Conservation (phyloP, 1,139 yeast species). For the Candida sanyaensis region DNA sequence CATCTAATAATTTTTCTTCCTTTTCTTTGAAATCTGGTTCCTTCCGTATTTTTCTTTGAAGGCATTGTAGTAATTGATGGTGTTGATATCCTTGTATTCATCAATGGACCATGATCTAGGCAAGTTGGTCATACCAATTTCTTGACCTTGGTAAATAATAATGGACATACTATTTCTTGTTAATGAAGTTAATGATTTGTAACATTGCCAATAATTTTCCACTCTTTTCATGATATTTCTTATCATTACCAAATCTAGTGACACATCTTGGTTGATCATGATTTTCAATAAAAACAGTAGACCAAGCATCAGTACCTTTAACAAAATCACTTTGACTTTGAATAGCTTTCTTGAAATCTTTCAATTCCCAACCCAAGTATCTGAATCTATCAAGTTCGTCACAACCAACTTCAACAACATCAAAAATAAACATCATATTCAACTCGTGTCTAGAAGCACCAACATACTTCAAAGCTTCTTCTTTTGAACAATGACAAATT, state of each 20-base stretch:
- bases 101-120: slow-evolving; percentile 47
- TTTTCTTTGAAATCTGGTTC: slow-evolving; percentile 28
- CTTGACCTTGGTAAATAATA: slow-evolving; percentile 64
- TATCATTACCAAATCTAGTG: slow-evolving; percentile 51
- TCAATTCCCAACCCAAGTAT: slow-evolving; percentile 33
- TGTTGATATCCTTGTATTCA: slow-evolving; percentile 54
- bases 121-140: slow-evolving; percentile 56
- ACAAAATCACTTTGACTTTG: slow-evolving; percentile 36
- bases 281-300: slow-evolving; percentile 57
- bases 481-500: slow-evolving; percentile 45
- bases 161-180: slow-evolving; percentile 64
- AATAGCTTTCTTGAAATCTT: slow-evolving; percentile 47
- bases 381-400: slow-evolving; percentile 34
- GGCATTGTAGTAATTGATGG: slow-evolving; percentile 42
- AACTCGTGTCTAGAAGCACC: slow-evolving; percentile 51
- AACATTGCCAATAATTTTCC: slow-evolving; percentile 53
- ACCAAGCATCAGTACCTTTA: slow-evolving; percentile 59
- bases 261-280: slow-evolving; percentile 61
- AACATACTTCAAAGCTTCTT: slow-evolving; percentile 47
- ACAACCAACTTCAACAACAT: slow-evolving; percentile 47
- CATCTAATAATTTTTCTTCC: slow-evolving; percentile 30
- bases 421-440: slow-evolving; percentile 54
- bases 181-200: slow-evolving; percentile 44
- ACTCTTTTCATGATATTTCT: slow-evolving; percentile 32
- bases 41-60: slow-evolving; percentile 33